Conservation (phyloP, 2,329 filamentous ascomycete species). For the Aspergillus thermomutatus region DNA sequence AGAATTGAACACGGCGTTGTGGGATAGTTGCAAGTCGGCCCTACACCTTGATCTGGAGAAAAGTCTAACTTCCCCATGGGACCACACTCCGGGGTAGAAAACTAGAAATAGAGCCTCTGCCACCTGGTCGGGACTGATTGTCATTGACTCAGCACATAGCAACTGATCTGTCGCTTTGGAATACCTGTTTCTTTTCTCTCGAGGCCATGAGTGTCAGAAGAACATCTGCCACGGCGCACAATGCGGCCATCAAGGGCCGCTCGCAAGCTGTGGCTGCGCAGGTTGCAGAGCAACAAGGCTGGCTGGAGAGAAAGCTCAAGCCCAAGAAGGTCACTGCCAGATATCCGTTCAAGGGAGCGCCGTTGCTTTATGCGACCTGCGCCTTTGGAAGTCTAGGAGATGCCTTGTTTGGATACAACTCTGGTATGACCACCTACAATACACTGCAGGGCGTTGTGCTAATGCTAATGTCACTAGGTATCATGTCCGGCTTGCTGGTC, state of each 20-base stretch:
- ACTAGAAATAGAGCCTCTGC: slow-evolving; percentile 13
- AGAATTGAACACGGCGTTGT: neutral
- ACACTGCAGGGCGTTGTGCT: too few species aligned
- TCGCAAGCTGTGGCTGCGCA: slow-evolving; percentile 21
- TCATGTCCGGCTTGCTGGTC: slow-evolving; percentile 41
- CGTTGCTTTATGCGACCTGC: slow-evolving; percentile 37
- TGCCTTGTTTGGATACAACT: slow-evolving; percentile 43
- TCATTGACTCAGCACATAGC: neutral
- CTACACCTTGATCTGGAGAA: slow-evolving; percentile 10
- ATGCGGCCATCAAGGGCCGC: slow-evolving; percentile 19
- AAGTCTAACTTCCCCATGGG: slow-evolving; percentile 11
- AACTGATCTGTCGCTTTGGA: too few species aligned
- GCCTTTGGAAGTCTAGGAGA: slow-evolving; percentile 41
- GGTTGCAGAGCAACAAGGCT: slow-evolving; percentile 23
- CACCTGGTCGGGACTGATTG: neutral
- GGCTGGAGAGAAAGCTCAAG: slow-evolving; percentile 36
- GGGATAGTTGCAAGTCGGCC: neutral
- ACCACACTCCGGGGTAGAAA: slow-evolving; percentile 7
- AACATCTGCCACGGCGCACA: slow-evolving; percentile 3
- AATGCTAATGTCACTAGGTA: slow-evolving; percentile 23
- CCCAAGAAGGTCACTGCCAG: slow-evolving; percentile 34
- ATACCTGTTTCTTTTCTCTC: too few species aligned
- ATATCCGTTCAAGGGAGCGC: slow-evolving; percentile 38
- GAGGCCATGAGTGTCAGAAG: neutral
- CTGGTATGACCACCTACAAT: slow-evolving; percentile 23